A percentile compares a stretch with the other conserved stretches of the same genome.
phyloP scores from a whole-genome alignment of 192 early-diverging fungal species.

The Backusella tuberculispora region DNA sequence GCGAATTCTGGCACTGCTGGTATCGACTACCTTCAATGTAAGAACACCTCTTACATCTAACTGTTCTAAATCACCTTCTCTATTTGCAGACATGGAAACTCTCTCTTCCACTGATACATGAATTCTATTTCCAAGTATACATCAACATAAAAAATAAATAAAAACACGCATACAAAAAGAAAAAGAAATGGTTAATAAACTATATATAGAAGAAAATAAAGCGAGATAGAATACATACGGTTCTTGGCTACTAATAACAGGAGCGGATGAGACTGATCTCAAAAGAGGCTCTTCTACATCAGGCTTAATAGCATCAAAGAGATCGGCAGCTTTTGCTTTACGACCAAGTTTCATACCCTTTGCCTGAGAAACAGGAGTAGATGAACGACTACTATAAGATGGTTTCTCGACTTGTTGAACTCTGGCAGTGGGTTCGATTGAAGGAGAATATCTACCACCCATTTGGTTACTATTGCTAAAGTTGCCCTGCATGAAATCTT shows the following conservation, averaged over 20 bases:
- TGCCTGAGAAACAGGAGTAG: conserved; percentile 54
- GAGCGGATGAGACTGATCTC: conserved; percentile 18
- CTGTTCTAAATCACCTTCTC: conserved; percentile 89
- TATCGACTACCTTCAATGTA: conserved; percentile 79
- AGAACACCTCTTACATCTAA: conserved; percentile 96
- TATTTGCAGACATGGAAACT: conserved; percentile 80
- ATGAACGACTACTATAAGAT: conserved; percentile 35
- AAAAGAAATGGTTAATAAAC: too few species aligned
- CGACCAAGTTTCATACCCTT: conserved; percentile 96
- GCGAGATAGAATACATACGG: neutral
- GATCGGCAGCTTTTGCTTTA: conserved; percentile 79
- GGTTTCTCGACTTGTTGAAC: conserved; percentile 17
- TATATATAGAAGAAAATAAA: neutral
- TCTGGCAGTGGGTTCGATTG: conserved; percentile 36
- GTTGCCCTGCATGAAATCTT: conserved; percentile 54
- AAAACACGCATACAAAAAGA: neutral
- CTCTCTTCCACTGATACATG: conserved; percentile 90
- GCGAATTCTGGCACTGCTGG: conserved; percentile 62
- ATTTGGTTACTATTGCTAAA: conserved; percentile 47
- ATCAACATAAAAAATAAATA: neutral
- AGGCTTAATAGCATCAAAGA: conserved; percentile 83
- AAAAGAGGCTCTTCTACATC: conserved; percentile 64
- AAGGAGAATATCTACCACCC: conserved; percentile 40
- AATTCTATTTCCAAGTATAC: conserved; percentile 57
- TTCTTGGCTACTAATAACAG: neutral